These are phyloP conservation scores for Phytophthora megakarya DNA, from an alignment of 352 stramenopile species.

Conservation along the genomic window DNA sequence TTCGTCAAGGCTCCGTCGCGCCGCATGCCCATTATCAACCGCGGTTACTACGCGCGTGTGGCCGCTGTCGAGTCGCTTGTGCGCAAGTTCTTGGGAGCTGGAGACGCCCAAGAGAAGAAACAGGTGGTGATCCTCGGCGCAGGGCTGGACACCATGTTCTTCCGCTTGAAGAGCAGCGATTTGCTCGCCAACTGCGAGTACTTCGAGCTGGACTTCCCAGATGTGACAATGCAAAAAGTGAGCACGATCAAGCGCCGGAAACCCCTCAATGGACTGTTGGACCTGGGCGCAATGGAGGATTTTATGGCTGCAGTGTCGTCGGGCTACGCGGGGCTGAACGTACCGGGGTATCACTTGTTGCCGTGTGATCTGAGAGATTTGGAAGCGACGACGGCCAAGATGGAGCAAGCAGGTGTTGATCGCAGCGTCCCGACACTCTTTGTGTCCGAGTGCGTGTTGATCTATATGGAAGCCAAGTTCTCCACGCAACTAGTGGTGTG, in stretches of 20 bases:
- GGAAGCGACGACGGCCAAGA: constrained; percentile 49
- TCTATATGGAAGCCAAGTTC: constrained; percentile 90
- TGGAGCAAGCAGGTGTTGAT: constrained; percentile 66
- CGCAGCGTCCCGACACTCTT: constrained; percentile 66
- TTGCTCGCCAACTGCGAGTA: constrained; percentile 64
- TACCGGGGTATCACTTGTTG: constrained; percentile 76
- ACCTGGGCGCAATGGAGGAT: constrained; percentile 38
- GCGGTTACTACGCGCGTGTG: constrained; percentile 88
- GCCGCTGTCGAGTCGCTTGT: constrained; percentile 73
- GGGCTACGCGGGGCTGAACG: constrained; percentile 68
- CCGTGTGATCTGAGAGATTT: constrained; percentile 79
- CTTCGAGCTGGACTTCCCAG: constrained; percentile 85
- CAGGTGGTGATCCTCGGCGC: constrained; percentile 87
- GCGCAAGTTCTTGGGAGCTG: constrained; percentile 56
- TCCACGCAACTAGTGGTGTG: constrained; percentile 78
- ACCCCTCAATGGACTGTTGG: constrained; percentile 52
- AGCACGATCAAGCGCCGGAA: constrained; percentile 76
- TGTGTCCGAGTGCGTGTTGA: constrained; percentile 91
- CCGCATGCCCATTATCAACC: constrained; percentile 90
- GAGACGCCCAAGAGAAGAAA: constrained; percentile 31
- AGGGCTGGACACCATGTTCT: constrained; percentile 87
- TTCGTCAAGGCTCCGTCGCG: constrained; percentile 85
- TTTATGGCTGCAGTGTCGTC: constrained; percentile 62
- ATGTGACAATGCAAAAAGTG: constrained; percentile 84
- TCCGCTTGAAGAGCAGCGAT: constrained; percentile 57